Percentiles rank a stretch among this genome's conserved stretches.
Evolutionary conservation across 768 basidiomycete species (phyloP).

Genomic region (Amanita thiersii): DNA sequence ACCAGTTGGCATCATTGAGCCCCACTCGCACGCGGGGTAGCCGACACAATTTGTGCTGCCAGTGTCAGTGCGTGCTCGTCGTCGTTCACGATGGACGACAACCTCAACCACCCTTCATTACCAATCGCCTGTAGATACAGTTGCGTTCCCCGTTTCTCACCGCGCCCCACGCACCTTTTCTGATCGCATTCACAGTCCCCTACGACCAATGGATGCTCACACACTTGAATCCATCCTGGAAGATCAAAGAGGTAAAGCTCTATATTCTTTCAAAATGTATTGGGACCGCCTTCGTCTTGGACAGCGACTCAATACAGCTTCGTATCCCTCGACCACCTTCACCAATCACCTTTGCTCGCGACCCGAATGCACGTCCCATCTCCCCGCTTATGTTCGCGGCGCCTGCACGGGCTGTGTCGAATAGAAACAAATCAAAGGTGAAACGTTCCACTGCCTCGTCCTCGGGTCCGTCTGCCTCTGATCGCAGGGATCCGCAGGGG

Average conservation of each 20-base stretch:
- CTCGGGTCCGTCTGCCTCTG: not conserved
- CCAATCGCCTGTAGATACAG: conserved; percentile 51
- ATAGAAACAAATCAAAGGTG: conserved; percentile 9
- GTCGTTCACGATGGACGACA: conserved; percentile 13
- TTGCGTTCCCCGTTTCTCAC: conserved; percentile 15
- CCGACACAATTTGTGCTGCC: too few relatives aligned
- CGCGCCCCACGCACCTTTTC: not conserved
- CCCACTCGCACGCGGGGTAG: too few relatives aligned
- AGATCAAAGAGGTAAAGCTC: conserved; percentile 53
- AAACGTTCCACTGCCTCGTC: conserved; percentile 1
- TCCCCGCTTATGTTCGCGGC: conserved; percentile 37
- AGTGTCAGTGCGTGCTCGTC: too few relatives aligned
- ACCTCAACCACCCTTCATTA: conserved; percentile 15
- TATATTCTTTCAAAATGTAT: conserved; percentile 55
- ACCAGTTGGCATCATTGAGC: too few relatives aligned
- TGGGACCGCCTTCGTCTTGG: conserved; percentile 21
- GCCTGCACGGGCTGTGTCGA: conserved; percentile 6
- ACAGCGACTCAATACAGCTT: conserved; percentile 1
- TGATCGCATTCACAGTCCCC: conserved; percentile 33
- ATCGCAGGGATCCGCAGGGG: not conserved
- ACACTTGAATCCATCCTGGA: conserved; percentile 52
- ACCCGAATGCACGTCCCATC: conserved; percentile 28
- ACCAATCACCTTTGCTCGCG: conserved; percentile 62
- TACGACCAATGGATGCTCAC: conserved; percentile 77
- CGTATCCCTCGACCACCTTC: conserved; percentile 43